A percentile compares a stretch with the other conserved stretches of the same genome.
Conservation (phyloP, 2,329 filamentous ascomycete genomes). For the Acephala macrosclerotiorum region DNA sequence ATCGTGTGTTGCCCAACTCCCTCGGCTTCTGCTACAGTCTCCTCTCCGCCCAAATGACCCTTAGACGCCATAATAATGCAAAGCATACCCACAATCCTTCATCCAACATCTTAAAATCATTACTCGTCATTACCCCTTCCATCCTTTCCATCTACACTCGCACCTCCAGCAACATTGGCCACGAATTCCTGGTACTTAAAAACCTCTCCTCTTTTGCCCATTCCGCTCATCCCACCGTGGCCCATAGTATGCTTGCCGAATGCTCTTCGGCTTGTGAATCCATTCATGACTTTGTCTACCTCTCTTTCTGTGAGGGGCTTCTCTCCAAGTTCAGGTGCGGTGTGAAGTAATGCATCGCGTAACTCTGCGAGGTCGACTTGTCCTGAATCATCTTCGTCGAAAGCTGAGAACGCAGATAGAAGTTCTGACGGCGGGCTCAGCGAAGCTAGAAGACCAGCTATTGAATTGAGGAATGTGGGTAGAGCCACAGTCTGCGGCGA, state of each 20-base stretch:
- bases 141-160: constrained; percentile 36
- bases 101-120: constrained; percentile 6
- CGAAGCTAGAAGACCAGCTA: constrained; percentile 76
- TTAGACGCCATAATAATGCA: background rate
- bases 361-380: constrained; percentile 87
- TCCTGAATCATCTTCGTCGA: constrained; percentile 94
- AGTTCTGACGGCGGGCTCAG: constrained; percentile 83
- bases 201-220: constrained; percentile 78
- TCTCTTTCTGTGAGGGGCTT: constrained; percentile 72
- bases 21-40: background rate
- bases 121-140: constrained; percentile 25
- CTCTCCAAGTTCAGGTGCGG: constrained; percentile 76
- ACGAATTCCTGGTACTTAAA: constrained; percentile 97
- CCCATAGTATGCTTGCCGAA: constrained; percentile 69
- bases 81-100: background rate
- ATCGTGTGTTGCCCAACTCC: background rate
- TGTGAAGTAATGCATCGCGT: constrained; percentile 82
- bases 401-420: constrained; percentile 89
- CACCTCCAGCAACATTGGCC: constrained; percentile 40
- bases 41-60: background rate
- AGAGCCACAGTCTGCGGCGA: constrained; percentile 79
- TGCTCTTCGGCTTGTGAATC: constrained; percentile 83
- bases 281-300: constrained; percentile 85
- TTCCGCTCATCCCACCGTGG: constrained; percentile 40
- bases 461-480: constrained; percentile 82